These are phyloP conservation scores for Hypoxylon sp. DNA, from an alignment of 2,329 filamentous ascomycete genomes.

Conservation along the genomic window DNA sequence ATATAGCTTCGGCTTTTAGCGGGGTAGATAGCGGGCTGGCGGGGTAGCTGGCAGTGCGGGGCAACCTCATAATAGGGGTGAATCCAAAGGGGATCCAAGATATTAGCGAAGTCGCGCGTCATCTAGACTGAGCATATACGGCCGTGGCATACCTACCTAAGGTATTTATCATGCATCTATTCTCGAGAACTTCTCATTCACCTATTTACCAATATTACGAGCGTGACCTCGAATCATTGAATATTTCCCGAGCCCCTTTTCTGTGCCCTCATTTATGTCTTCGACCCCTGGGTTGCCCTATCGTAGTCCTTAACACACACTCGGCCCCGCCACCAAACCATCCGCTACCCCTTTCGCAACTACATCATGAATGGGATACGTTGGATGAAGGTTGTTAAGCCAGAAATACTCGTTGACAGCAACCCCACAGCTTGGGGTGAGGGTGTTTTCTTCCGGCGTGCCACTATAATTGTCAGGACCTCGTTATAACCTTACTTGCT, in stretches of 20 bases:
- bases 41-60: slow-evolving; percentile 3
- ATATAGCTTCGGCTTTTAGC: neutral
- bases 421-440: slow-evolving; percentile 63
- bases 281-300: neutral
- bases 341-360: slow-evolving; percentile 66
- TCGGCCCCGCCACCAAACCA: slow-evolving; percentile 57
- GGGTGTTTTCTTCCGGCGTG: slow-evolving; percentile 60
- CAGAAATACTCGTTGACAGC: slow-evolving; percentile 75
- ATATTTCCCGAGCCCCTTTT: neutral
- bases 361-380: slow-evolving; percentile 72
- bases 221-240: no score
- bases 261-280: neutral
- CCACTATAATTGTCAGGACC: slow-evolving; percentile 57
- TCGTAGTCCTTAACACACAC: slow-evolving; percentile 52
- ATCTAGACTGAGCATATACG: no score
- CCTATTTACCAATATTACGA: no score
- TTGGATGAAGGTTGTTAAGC: slow-evolving; percentile 76
- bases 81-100: no score
- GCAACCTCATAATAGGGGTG: no score
- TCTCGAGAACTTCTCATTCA: no score
- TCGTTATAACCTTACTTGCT: neutral
- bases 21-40: neutral
- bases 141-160: no score
- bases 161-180: no score
- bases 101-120: no score